phyloP scores from a whole-genome alignment of 768 basidiomycete species.

The Termitomyces sp. region DNA sequence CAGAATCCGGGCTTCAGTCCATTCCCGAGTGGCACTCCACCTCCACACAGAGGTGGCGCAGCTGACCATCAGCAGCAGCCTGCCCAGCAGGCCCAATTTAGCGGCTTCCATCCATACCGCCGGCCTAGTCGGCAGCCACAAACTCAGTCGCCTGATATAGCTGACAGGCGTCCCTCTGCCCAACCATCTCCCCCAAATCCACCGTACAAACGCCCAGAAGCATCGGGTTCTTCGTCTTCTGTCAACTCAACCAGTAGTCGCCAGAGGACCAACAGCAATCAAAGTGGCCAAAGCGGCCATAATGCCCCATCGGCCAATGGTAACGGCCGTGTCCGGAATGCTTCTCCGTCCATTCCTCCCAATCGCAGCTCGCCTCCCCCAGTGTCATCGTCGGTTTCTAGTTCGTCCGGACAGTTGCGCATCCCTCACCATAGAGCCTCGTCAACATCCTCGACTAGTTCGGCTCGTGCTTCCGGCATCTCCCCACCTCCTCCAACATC shows the following conservation, averaged over 20 bases:
- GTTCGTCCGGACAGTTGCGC: slow-evolving; percentile 23
- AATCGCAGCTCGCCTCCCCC: slow-evolving; percentile 23
- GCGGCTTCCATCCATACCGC: slow-evolving; percentile 80
- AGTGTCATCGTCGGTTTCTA: slow-evolving; percentile 21
- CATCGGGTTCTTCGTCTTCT: slow-evolving; percentile 74
- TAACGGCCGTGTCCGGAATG: slow-evolving; percentile 31
- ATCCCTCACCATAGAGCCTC: slow-evolving; percentile 23
- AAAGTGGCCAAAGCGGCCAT: slow-evolving; percentile 47
- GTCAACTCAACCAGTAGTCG: slow-evolving; percentile 64
- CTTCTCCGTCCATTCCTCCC: slow-evolving; percentile 23
- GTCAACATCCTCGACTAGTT: slow-evolving; percentile 45
- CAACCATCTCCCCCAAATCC: slow-evolving; percentile 49
- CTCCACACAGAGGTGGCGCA: slow-evolving; percentile 43
- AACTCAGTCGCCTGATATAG: slow-evolving; percentile 24
- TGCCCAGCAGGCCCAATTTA: slow-evolving; percentile 32
- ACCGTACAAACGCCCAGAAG: slow-evolving; percentile 75
- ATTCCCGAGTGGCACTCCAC: slow-evolving; percentile 68
- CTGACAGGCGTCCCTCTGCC: slow-evolving; percentile 43
- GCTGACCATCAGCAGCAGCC: slow-evolving; percentile 36
- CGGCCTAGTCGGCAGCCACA: slow-evolving; percentile 52
- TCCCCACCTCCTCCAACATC: slow-evolving; percentile 24
- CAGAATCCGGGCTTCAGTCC: slow-evolving; percentile 48
- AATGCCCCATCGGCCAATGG: slow-evolving; percentile 27
- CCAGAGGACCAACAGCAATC: slow-evolving; percentile 66
- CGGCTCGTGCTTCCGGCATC: slow-evolving; percentile 31